phyloP scores from a whole-genome alignment of 805 yeast genomes.

The Kluyveromyces siamensis region DNA sequence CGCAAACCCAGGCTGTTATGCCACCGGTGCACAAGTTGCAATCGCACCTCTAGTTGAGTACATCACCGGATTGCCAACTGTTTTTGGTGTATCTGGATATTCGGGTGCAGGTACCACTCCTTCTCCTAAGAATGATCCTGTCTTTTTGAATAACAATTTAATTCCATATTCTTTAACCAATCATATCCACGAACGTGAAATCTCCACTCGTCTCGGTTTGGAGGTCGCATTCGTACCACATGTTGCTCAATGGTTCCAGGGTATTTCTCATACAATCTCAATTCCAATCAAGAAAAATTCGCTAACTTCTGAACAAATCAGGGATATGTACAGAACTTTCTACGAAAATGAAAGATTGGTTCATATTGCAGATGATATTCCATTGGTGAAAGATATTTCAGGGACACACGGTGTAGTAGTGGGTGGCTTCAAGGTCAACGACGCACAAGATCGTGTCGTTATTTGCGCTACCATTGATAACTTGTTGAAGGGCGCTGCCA shows the following conservation, averaged over 20 bases:
- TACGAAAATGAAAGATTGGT: constrained; percentile 82
- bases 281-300: constrained; percentile 69
- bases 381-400: constrained; percentile 80
- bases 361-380: constrained; percentile 84
- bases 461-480: constrained; percentile 94
- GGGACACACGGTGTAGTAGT: constrained; percentile 92
- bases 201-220: constrained; percentile 67
- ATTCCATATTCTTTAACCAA: constrained; percentile 95
- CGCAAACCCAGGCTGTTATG: constrained; percentile 97
- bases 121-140: constrained; percentile 84
- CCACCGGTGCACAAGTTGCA: constrained; percentile 95
- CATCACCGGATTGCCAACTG: constrained; percentile 63
- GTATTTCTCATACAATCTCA: constrained; percentile 85
- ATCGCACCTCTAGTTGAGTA: constrained; percentile 76
- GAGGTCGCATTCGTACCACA: constrained; percentile 91
- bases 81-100: constrained; percentile 95
- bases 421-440: constrained; percentile 93
- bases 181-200: constrained; percentile 94
- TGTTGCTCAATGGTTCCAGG: constrained; percentile 99
- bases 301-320: constrained; percentile 68
- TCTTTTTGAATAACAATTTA: constrained; percentile 66
- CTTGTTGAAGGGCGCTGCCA: constrained; percentile 94
- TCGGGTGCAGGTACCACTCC: constrained; percentile 99
- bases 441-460: constrained; percentile 83
- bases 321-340: constrained; percentile 71